Base-by-base conservation (phyloP, 495 filamentous ascomycete genomes). In the Aspergillus mulundensis region DNA sequence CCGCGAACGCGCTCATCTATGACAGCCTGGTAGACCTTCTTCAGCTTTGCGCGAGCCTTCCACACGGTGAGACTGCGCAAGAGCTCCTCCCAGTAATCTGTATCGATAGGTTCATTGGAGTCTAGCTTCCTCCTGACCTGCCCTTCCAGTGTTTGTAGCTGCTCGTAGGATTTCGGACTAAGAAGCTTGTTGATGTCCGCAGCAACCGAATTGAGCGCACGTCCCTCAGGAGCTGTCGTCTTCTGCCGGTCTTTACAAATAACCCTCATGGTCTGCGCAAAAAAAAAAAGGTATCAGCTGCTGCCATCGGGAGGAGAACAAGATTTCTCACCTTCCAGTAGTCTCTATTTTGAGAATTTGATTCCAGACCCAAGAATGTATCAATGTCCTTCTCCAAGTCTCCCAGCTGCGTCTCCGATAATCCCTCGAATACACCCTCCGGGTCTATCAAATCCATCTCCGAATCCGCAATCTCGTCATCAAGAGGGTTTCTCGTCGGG, bases 81-180 rank as follows among this genome's bases (percentile, higher is more conserved):
- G 2, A 98, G 80, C 63, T 95, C 88, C 61, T 95, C 91, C 94
- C 94, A 98, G 69, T 97, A 98, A 68, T 98, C 94, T 4, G 87
- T 89, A 74, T 98, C 95, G 64, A 97, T 91, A 10, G 89, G 87
- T 66, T 97, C 91, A 59, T 95, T 86, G 12, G 90, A 94, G 40
- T 86, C 78, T 38, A 98, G 69, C 70, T 97, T 98, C 8, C 74
- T 74, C 59, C 80, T 82, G 61, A 98, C 92, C 68, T 96, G 91
- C 50, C 76, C 80, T 72, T 97, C 94, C 23, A 98, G 77, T 19
- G 77, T 78, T 66, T 91, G 84, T 6, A 98, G 78, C 62, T 97
- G 89, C 65, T 91, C 86, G 39, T 88, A 85, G n/a, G 84, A 81
- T 70, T 99, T 99, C 1, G 90, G 89, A 15, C 82, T 82, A 15